These are phyloP conservation scores for Ceratocystis diversiconidia DNA, from an alignment of 2,329 filamentous ascomycete species.

Conservation along the genomic window DNA sequence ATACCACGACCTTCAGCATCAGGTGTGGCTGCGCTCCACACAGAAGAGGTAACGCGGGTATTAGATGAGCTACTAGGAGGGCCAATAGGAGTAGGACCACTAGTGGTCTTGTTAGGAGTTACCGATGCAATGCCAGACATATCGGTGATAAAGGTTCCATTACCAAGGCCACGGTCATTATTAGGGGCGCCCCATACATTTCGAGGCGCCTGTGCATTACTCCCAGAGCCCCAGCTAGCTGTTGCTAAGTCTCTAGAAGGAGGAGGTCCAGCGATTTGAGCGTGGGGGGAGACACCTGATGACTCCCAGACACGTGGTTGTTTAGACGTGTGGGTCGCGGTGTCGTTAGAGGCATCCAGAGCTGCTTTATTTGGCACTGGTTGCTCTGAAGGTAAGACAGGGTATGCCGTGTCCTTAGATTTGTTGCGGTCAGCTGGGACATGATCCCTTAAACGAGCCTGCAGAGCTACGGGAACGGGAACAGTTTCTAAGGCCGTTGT, in stretches of 20 bases:
- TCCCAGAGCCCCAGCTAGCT: constrained; percentile 30
- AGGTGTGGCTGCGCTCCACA: not conserved
- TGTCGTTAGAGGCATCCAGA: not conserved
- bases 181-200: constrained; percentile 67
- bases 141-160: constrained; percentile 59
- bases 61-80: constrained; percentile 23
- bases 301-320: constrained; percentile 16
- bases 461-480: constrained; percentile 2
- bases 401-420: not conserved
- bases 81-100: constrained; percentile 34
- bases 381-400: not conserved
- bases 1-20: constrained; percentile 2
- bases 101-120: constrained; percentile 14
- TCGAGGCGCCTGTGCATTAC: constrained; percentile 32
- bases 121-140: constrained; percentile 29
- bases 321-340: not conserved
- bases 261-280: constrained; percentile 12
- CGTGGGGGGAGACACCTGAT: constrained; percentile 7
- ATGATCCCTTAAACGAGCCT: constrained; percentile 5
- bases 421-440: not conserved
- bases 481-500: not conserved
- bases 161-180: constrained; percentile 57
- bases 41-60: not conserved
- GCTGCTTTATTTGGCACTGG: not conserved
- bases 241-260: constrained; percentile 10